Evolutionary conservation across 2,329 filamentous ascomycete species (phyloP).

Genomic region (Coniella lustricola): DNA sequence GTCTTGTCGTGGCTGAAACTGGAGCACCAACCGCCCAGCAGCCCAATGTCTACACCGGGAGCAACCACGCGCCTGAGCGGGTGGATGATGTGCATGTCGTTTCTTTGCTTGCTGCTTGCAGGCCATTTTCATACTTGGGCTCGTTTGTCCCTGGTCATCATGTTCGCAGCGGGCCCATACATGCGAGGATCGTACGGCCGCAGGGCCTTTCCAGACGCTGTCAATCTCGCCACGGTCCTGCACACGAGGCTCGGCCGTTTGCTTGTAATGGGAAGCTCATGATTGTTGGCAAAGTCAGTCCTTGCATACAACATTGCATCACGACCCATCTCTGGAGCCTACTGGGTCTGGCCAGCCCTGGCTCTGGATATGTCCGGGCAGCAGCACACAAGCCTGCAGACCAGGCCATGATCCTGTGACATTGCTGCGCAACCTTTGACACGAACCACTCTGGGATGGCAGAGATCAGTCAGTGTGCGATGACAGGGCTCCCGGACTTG

Average conservation of each 20-base stretch:
- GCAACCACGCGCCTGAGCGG: neutral
- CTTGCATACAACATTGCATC: neutral
- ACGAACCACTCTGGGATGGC: too few species aligned
- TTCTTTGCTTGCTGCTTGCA: neutral
- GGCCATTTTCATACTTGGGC: neutral
- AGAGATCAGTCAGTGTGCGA: too few species aligned
- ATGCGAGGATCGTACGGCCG: slow-evolving; percentile 4
- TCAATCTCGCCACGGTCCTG: slow-evolving; percentile 4
- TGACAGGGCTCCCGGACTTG: too few species aligned
- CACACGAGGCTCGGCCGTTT: neutral
- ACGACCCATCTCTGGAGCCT: too few species aligned
- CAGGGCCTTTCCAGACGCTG: neutral
- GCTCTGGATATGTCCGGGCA: neutral
- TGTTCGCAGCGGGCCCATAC: neutral
- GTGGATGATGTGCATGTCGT: neutral
- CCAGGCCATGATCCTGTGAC: too few species aligned
- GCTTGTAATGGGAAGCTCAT: neutral
- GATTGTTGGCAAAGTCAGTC: neutral
- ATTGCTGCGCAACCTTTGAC: too few species aligned
- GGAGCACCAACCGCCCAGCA: neutral
- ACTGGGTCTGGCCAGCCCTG: neutral
- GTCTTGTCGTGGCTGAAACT: neutral
- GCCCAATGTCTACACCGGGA: neutral
- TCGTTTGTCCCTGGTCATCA: neutral
- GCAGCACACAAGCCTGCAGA: neutral